phyloP scores from a whole-genome alignment of 495 filamentous ascomycete species.

The Lasiosphaeria miniovina region DNA sequence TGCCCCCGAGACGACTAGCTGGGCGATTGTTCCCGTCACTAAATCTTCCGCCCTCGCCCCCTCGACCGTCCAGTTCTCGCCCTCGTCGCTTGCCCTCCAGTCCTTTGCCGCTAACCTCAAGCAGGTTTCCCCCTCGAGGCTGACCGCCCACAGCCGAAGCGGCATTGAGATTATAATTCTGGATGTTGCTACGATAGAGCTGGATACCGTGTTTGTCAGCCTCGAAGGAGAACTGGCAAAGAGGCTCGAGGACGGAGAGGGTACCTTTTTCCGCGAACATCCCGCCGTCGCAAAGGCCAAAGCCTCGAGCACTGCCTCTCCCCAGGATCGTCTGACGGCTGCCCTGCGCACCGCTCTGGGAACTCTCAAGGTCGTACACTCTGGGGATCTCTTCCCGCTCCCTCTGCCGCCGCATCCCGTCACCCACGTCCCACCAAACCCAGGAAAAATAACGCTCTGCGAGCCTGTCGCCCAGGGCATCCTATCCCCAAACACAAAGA shows the following conservation, averaged over 20 bases:
- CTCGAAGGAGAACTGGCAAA: conserved; percentile 71
- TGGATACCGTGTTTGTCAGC: conserved; percentile 82
- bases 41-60: conserved; percentile 58
- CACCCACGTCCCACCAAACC: conserved; percentile 79
- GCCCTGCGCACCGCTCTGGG: conserved; percentile 75
- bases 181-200: conserved; percentile 72
- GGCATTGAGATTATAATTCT: conserved; percentile 76
- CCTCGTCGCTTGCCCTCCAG: conserved; percentile 72
- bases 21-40: conserved; percentile 82
- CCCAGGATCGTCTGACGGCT: conserved; percentile 65
- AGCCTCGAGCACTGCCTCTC: conserved; percentile 23
- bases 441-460: conserved; percentile 72
- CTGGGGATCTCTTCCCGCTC: conserved; percentile 78
- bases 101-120: conserved; percentile 64
- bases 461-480: conserved; percentile 83
- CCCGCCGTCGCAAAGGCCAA: conserved; percentile 29
- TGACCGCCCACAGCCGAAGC: conserved; percentile 56
- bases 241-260: conserved; percentile 55
- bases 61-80: conserved; percentile 80
- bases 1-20: conserved; percentile 61
- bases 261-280: conserved; percentile 53
- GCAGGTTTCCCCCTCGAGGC: conserved; percentile 58
- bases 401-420: conserved; percentile 84
- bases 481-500: conserved; percentile 63
- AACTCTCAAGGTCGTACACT: conserved; percentile 70